These are phyloP conservation scores for Cardiosporidium cionae DNA, from an alignment of 169 alveolate genomes.

Conservation along the genomic window DNA sequence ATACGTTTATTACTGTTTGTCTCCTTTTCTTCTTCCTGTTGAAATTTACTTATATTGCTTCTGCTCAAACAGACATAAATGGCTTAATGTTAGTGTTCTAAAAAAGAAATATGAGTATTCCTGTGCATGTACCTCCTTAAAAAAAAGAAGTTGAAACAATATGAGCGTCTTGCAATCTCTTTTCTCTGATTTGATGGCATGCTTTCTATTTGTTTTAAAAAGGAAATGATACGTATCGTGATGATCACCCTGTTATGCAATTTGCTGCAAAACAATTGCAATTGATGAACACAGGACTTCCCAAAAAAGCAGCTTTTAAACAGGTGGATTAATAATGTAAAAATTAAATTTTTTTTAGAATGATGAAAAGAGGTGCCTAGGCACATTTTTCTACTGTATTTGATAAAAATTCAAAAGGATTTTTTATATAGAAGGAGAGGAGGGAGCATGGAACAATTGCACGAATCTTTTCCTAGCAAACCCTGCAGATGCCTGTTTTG, in stretches of 20 bases:
- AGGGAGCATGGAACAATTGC: too few relatives aligned
- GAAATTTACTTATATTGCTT: neutral
- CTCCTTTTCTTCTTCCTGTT: neutral
- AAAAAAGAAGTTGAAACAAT: too few relatives aligned
- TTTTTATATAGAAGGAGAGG: too few relatives aligned
- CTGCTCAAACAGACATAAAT: too few relatives aligned
- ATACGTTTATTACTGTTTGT: neutral
- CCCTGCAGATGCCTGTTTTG: too few relatives aligned
- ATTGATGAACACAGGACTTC: conserved; percentile 10
- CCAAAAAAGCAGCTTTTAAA: conserved; percentile 6
- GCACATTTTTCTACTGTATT: neutral
- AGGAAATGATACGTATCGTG: conserved; percentile 24
- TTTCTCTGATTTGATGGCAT: neutral
- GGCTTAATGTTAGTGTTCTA: too few relatives aligned
- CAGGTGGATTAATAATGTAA: neutral
- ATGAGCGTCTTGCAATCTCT: too few relatives aligned
- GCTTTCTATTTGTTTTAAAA: neutral
- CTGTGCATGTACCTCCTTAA: too few relatives aligned
- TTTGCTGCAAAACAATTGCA: conserved; percentile 31
- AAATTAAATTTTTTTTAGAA: neutral
- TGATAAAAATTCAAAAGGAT: too few relatives aligned
- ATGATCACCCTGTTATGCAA: conserved; percentile 40
- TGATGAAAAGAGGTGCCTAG: too few relatives aligned
- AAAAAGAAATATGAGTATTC: too few relatives aligned
- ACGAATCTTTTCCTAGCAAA: too few relatives aligned